Conservation (phyloP, 768 basidiomycete species). For the Sarcodon sp. region DNA sequence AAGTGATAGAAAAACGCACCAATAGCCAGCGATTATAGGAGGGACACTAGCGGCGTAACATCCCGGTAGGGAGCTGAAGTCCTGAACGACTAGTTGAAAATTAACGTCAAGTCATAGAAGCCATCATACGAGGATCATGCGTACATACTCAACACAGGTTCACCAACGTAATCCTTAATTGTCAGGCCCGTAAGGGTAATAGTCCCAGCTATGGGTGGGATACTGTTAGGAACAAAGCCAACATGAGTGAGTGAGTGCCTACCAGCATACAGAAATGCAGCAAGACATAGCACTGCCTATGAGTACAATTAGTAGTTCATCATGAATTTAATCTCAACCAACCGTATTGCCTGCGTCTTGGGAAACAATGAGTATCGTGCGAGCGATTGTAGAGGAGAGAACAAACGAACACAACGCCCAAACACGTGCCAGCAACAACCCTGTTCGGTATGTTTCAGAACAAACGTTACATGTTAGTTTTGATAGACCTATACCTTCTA, state of each 20-base stretch:
- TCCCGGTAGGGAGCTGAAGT: slow-evolving; percentile 3
- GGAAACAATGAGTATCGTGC: background rate
- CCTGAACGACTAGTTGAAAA: background rate
- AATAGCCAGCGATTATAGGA: slow-evolving; percentile 4
- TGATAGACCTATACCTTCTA: background rate
- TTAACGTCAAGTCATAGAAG: background rate
- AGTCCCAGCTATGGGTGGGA: background rate
- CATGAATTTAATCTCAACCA: background rate
- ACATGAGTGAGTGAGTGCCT: background rate
- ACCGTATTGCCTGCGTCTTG: background rate
- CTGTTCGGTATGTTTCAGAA: background rate
- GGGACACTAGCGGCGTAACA: slow-evolving; percentile 7
- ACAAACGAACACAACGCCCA: slow-evolving; percentile 6
- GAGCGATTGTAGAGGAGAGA: background rate
- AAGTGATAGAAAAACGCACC: background rate
- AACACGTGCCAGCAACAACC: slow-evolving; percentile 4
- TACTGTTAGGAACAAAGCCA: no score
- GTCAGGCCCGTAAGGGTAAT: slow-evolving; percentile 5
- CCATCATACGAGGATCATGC: background rate
- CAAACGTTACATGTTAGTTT: background rate
- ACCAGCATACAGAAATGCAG: slow-evolving; percentile 1
- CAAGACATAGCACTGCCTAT: slow-evolving; percentile 1
- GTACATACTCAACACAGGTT: slow-evolving; percentile 3
- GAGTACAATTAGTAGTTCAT: background rate
- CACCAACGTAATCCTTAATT: slow-evolving; percentile 3